Conservation (phyloP, 83 land plant species). For the Picea abies region DNA sequence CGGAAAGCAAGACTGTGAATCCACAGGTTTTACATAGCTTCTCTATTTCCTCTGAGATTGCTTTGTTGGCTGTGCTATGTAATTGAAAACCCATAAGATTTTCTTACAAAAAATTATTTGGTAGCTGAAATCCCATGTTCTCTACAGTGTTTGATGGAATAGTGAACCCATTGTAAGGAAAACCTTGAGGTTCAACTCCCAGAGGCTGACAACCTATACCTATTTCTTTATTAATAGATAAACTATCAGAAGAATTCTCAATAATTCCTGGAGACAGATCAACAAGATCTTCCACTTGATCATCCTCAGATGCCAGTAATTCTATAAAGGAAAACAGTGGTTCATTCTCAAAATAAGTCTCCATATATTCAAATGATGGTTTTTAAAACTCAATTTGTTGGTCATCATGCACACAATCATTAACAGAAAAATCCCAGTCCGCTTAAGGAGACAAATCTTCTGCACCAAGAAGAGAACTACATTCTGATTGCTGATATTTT, state of each 20-base stretch:
- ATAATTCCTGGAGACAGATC: conserved; percentile 4
- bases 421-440: background rate
- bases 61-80: background rate
- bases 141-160: background rate
- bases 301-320: conserved; percentile 53
- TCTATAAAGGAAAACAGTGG: conserved; percentile 51
- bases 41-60: background rate
- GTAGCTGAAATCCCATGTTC: background rate
- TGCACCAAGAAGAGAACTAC: background rate
- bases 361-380: background rate
- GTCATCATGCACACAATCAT: background rate
- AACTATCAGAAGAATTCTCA: conserved; percentile 13
- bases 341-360: background rate
- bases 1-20: conserved; percentile 28
- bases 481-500: background rate
- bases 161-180: background rate
- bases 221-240: background rate
- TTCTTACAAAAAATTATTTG: background rate
- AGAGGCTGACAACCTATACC: conserved; percentile 1
- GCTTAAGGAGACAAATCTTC: background rate
- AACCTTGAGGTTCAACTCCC: background rate
- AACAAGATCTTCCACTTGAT: conserved; percentile 20
- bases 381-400: background rate
- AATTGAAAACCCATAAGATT: conserved; percentile 18
- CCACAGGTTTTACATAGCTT: conserved; percentile 33